Percentiles rank a stretch among this genome's conserved stretches.
Evolutionary conservation across 768 basidiomycete species (phyloP).

Genomic region (Amanita pseudoporphyria): DNA sequence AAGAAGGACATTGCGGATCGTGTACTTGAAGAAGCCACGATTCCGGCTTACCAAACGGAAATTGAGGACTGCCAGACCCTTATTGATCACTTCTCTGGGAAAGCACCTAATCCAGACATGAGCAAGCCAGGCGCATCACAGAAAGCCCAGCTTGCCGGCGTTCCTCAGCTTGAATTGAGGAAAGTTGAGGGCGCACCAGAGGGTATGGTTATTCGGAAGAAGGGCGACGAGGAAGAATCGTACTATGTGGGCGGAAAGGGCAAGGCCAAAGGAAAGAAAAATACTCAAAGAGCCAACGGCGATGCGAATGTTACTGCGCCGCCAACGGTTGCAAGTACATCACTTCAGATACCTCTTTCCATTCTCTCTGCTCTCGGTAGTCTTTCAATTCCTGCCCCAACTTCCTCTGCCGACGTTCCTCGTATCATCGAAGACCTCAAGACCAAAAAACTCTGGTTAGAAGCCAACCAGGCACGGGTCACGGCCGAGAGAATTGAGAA

Average conservation of each 20-base stretch:
- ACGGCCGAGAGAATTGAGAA: constrained; percentile 75
- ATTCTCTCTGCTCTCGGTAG: constrained; percentile 81
- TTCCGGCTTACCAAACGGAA: constrained; percentile 84
- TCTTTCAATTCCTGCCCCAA: constrained; percentile 86
- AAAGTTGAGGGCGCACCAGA: constrained; percentile 69
- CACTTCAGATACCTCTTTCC: constrained; percentile 71
- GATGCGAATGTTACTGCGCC: constrained; percentile 17
- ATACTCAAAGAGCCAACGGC: constrained; percentile 19
- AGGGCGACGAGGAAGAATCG: constrained; percentile 81
- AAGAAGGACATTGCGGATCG: constrained; percentile 71
- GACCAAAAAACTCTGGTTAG: constrained; percentile 92
- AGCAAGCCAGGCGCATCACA: constrained; percentile 31
- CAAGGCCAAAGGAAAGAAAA: constrained; percentile 56
- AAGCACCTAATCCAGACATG: constrained; percentile 35
- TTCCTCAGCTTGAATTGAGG: constrained; percentile 76
- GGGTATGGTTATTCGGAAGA: constrained; percentile 73
- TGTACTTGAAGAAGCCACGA: constrained; percentile 81
- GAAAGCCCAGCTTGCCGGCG: constrained; percentile 44
- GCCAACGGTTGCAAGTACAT: constrained; percentile 13
- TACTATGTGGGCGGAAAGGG: constrained; percentile 76
- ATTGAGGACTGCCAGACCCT: constrained; percentile 96
- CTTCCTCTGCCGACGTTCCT: constrained; percentile 62
- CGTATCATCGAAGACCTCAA: constrained; percentile 85
- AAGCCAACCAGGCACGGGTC: constrained; percentile 79
- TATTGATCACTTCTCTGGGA: constrained; percentile 76